These are phyloP conservation scores for Trichopus zeylanicus DNA, from an alignment of 116 monocot species.

Conservation along the genomic window DNA sequence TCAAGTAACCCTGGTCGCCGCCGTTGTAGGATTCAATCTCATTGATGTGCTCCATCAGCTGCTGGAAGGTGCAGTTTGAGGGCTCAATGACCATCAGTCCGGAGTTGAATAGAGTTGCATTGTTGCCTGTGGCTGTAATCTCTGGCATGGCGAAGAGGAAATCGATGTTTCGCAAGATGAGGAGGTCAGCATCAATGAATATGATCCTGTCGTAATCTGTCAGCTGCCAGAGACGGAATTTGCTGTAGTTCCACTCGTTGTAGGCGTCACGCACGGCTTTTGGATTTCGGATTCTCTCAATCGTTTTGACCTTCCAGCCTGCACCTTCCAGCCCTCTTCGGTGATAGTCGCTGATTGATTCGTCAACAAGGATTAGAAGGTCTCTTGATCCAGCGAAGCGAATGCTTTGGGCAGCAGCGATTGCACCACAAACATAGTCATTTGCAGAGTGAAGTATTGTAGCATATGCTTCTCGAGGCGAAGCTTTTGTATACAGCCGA, in stretches of 20 bases:
- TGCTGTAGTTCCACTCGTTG: conserved; percentile 85
- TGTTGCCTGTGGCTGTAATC: conserved; percentile 59
- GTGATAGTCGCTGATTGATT: conserved; percentile 34
- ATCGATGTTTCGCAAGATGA: conserved; percentile 56
- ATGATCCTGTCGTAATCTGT: conserved; percentile 67
- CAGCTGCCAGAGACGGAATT: conserved; percentile 71
- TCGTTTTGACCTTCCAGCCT: conserved; percentile 62
- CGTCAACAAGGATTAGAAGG: conserved; percentile 57
- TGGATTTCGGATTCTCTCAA: conserved; percentile 56
- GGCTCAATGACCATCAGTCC: conserved; percentile 70
- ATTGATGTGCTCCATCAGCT: conserved; percentile 56
- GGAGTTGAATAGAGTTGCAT: conserved; percentile 64
- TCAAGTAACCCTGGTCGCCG: conserved; percentile 67
- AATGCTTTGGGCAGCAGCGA: conserved; percentile 57
- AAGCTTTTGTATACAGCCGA: conserved; percentile 14
- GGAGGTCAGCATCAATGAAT: conserved; percentile 63
- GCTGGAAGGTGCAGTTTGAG: conserved; percentile 53
- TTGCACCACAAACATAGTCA: conserved; percentile 69
- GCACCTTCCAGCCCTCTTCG: conserved; percentile 39
- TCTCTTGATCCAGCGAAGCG: conserved; percentile 49
- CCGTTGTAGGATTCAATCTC: conserved; percentile 64
- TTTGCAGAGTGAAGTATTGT: conserved; percentile 64
- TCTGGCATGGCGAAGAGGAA: conserved; percentile 59
- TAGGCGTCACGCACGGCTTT: conserved; percentile 53
- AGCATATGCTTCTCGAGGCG: conserved; percentile 46